Percentiles rank a stretch among this genome's conserved stretches.
Conservation (phyloP, 352 stramenopile species). For the Phytophthora sojae region DNA sequence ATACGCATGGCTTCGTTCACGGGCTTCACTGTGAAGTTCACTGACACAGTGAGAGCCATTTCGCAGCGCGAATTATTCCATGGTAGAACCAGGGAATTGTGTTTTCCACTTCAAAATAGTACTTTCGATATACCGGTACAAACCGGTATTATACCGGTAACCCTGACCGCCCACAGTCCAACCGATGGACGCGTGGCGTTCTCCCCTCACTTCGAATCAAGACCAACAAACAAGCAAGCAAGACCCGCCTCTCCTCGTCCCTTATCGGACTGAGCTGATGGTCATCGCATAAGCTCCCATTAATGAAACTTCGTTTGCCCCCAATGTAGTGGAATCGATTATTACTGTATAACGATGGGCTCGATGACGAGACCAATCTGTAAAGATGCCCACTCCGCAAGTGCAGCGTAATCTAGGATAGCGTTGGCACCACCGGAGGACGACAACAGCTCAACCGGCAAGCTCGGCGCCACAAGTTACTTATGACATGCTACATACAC, state of each 20-base stretch:
- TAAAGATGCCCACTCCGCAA: not conserved
- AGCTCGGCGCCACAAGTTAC: not conserved
- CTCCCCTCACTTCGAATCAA: not conserved
- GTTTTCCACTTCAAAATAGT: not conserved
- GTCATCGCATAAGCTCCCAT: not conserved
- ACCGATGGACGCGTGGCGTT: not conserved
- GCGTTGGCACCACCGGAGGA: not conserved
- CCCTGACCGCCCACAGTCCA: not conserved
- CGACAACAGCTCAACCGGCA: not conserved
- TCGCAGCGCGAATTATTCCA: not conserved
- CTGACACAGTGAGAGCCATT: not conserved
- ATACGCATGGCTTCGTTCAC: conserved; percentile 3
- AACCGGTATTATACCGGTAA: not conserved
- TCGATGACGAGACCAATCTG: not conserved
- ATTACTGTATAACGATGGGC: not conserved
- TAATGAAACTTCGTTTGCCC: not conserved
- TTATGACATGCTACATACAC: no score
- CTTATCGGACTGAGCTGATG: not conserved
- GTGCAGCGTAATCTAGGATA: not conserved
- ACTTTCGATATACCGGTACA: not conserved
- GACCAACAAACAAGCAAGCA: not conserved
- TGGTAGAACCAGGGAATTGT: not conserved
- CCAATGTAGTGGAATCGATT: not conserved
- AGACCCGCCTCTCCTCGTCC: not conserved
- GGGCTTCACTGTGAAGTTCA: not conserved